phyloP scores from a whole-genome alignment of 2,329 filamentous ascomycete species.

The Claviceps sp. region DNA sequence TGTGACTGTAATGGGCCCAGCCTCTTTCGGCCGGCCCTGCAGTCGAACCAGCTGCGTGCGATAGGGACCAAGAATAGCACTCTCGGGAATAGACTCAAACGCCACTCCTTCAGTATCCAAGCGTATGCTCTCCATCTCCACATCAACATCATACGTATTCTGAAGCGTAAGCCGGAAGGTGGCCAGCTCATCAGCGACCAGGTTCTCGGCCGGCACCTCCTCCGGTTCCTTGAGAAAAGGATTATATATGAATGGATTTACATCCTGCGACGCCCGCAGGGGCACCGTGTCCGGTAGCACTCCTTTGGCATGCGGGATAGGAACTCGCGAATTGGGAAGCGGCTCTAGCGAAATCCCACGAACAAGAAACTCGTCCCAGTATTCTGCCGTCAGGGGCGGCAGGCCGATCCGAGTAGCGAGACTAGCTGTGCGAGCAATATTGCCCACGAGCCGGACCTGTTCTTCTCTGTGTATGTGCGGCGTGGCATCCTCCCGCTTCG shows the following conservation, averaged over 20 bases:
- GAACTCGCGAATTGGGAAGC: constrained; percentile 42
- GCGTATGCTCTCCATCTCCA: constrained; percentile 73
- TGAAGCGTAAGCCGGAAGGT: constrained; percentile 75
- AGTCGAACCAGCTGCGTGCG: constrained; percentile 68
- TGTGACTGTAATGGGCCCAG: constrained; percentile 59
- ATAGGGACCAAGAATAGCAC: constrained; percentile 63
- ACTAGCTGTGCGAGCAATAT: constrained; percentile 70
- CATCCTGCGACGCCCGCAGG: constrained; percentile 41
- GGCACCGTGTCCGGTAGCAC: constrained; percentile 37
- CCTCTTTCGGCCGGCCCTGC: constrained; percentile 49
- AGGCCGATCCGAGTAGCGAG: constrained; percentile 67
- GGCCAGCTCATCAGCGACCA: constrained; percentile 68
- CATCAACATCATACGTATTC: constrained; percentile 86
- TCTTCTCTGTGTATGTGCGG: constrained; percentile 67
- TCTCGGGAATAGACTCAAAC: constrained; percentile 53
- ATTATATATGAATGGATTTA: constrained; percentile 90
- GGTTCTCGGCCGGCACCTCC: constrained; percentile 48
- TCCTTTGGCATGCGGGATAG: constrained; percentile 50
- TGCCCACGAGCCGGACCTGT: constrained; percentile 70
- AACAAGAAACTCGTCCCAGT: constrained; percentile 94
- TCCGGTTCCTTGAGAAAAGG: constrained; percentile 64
- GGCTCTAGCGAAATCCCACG: constrained; percentile 61
- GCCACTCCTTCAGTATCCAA: constrained; percentile 61
- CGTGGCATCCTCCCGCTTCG: constrained; percentile 53
- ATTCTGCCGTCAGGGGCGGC: constrained; percentile 59